A percentile compares a stretch with the other conserved stretches of the same genome.
phyloP scores from a whole-genome alignment of 768 basidiomycete species.

The Agaricus sinodeliciosus region DNA sequence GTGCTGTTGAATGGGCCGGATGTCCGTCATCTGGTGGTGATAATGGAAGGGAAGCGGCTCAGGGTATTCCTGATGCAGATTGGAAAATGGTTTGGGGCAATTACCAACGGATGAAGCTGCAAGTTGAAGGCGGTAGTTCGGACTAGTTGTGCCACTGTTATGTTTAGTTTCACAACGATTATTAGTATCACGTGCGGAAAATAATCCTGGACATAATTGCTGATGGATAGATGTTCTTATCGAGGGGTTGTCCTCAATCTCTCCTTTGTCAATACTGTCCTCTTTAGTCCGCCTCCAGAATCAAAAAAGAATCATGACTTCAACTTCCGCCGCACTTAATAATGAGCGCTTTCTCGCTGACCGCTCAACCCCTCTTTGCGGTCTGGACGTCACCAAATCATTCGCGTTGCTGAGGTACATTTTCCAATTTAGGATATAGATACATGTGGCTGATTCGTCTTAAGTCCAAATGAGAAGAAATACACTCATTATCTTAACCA shows the following conservation, averaged over 20 bases:
- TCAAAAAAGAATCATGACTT: conserved; percentile 19
- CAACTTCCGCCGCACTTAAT: conserved; percentile 20
- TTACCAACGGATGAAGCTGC: conserved; percentile 41
- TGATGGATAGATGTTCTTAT: background rate
- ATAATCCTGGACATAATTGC: no score
- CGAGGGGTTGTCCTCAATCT: conserved; percentile 2
- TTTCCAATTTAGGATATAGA: background rate
- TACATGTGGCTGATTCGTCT: conserved; percentile 5
- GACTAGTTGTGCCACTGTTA: no score
- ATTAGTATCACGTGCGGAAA: no score
- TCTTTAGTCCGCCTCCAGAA: conserved; percentile 4
- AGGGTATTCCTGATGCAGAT: conserved; percentile 50
- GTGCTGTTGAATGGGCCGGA: conserved; percentile 66
- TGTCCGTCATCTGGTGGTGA: conserved; percentile 28
- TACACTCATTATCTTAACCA: conserved; percentile 68
- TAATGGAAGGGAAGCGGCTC: conserved; percentile 33
- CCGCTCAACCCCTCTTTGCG: conserved; percentile 67
- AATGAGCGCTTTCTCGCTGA: conserved; percentile 72
- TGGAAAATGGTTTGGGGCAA: conserved; percentile 58
- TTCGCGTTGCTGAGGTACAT: conserved; percentile 63
- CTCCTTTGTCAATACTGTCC: conserved; percentile 12
- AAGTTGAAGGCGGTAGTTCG: no score
- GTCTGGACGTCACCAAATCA: conserved; percentile 58
- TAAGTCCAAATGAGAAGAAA: conserved; percentile 66
- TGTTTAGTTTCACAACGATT: no score